Percentiles rank a stretch among this genome's conserved stretches.
Conservation (phyloP, 129 eudicot species). For the Tagetes erecta region DNA sequence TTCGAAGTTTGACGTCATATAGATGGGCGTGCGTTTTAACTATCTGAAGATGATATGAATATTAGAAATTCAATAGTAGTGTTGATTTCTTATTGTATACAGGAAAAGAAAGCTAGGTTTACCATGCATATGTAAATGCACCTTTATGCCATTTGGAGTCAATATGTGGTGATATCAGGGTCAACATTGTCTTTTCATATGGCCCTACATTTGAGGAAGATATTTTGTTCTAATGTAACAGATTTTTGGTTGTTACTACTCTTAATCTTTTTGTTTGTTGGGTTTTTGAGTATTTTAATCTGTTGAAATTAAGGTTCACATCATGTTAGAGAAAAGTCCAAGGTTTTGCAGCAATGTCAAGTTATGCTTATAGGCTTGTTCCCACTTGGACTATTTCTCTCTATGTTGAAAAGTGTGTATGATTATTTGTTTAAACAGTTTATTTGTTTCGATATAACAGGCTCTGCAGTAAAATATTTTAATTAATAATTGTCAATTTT, state of each 20-base stretch:
- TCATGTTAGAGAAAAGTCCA: neutral
- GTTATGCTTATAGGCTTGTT: neutral
- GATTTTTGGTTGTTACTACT: neutral
- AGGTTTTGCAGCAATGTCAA: neutral
- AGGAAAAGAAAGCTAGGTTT: slow-evolving; percentile 9
- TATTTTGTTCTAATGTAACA: slow-evolving; percentile 22
- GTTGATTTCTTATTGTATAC: slow-evolving; percentile 13
- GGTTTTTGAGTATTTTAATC: neutral
- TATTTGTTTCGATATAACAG: too few species aligned
- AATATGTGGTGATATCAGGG: slow-evolving; percentile 27
- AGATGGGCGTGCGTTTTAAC: slow-evolving; percentile 16
- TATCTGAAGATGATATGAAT: slow-evolving; percentile 25
- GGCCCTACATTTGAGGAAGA: slow-evolving; percentile 19
- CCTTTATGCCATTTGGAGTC: neutral
- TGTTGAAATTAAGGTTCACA: neutral
- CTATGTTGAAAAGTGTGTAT: neutral
- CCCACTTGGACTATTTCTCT: neutral
- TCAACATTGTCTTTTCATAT: slow-evolving; percentile 20
- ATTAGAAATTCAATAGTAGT: slow-evolving; percentile 21
- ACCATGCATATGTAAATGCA: slow-evolving; percentile 11
- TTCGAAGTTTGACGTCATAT: slow-evolving; percentile 25
- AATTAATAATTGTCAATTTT: too few species aligned
- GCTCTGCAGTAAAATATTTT: too few species aligned
- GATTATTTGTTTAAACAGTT: too few species aligned
- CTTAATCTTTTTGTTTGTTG: neutral